phyloP scores from a whole-genome alignment of 441 rosid genomes.

The Pelargonium fulgidum region DNA sequence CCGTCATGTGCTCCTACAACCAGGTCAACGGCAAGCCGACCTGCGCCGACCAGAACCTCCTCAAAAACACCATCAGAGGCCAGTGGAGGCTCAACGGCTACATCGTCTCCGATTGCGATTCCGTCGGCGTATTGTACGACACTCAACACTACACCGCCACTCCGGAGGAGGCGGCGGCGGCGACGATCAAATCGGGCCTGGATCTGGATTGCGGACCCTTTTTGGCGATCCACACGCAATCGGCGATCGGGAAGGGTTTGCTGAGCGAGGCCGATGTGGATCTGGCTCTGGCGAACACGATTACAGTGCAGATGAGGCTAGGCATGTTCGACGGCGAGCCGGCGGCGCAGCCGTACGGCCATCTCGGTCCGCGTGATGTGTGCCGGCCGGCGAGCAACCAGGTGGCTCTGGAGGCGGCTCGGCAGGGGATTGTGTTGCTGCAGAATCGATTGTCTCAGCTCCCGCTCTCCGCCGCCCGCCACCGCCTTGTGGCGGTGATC shows the following conservation, averaged over 20 bases:
- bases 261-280: conserved; percentile 42
- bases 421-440: conserved; percentile 83
- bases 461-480: conserved; percentile 52
- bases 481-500: conserved; percentile 58
- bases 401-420: conserved; percentile 67
- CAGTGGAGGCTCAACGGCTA: conserved; percentile 84
- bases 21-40: conserved; percentile 82
- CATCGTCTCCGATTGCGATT: conserved; percentile 81
- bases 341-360: conserved; percentile 55
- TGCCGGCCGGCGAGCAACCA: conserved; percentile 62
- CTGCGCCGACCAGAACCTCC: conserved; percentile 79
- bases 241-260: conserved; percentile 58
- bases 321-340: conserved; percentile 91
- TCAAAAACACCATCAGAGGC: conserved; percentile 58
- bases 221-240: conserved; percentile 60
- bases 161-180: conserved; percentile 76
- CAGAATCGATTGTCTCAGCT: conserved; percentile 50
- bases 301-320: conserved; percentile 65
- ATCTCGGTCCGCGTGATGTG: conserved; percentile 72
- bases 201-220: conserved; percentile 73
- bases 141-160: conserved; percentile 71
- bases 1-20: conserved; percentile 91
- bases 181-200: conserved; percentile 58
- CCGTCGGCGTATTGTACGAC: conserved; percentile 48
- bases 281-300: conserved; percentile 63